Evolutionary conservation across 2,329 filamentous ascomycete species (phyloP).

Genomic region (Pseudogymnoascus verrucosus): DNA sequence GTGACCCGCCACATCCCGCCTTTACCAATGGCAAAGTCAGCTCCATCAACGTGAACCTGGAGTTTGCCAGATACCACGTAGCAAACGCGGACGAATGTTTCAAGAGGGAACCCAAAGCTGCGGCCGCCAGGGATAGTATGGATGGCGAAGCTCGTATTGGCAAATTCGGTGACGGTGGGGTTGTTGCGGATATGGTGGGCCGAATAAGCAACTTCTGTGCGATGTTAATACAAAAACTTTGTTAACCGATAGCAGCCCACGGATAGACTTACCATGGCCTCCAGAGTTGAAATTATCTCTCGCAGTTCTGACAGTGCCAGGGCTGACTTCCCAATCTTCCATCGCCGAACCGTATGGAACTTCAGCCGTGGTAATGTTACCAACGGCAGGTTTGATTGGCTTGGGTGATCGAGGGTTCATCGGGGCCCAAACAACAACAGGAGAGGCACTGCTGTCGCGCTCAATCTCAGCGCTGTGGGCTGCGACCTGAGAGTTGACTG

Average conservation of each 20-base stretch:
- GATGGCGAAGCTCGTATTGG: slow-evolving; percentile 14
- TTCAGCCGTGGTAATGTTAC: background rate
- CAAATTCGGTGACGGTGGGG: slow-evolving; percentile 13
- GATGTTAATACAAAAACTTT: background rate
- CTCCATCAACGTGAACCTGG: slow-evolving; percentile 12
- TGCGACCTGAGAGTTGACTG: background rate
- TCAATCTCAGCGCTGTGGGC: background rate
- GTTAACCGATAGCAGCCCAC: background rate
- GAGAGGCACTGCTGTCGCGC: background rate
- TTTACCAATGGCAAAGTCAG: slow-evolving; percentile 15
- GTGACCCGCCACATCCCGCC: slow-evolving; percentile 19
- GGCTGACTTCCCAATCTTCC: slow-evolving; percentile 18
- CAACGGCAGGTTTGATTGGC: background rate
- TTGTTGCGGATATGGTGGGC: slow-evolving; percentile 14
- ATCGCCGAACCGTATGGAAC: background rate
- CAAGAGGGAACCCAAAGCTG: slow-evolving; percentile 2
- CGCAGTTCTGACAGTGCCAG: slow-evolving; percentile 12
- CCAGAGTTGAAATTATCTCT: slow-evolving; percentile 14
- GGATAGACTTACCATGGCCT: slow-evolving; percentile 18
- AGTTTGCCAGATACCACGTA: slow-evolving; percentile 16
- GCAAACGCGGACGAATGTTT: slow-evolving; percentile 14
- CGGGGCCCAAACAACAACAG: background rate
- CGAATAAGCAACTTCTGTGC: slow-evolving; percentile 21
- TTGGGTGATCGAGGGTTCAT: background rate
- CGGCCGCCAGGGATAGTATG: slow-evolving; percentile 9